These are phyloP conservation scores for Rhododendron henanense DNA, from an alignment of 148 eudicot species.

Conservation along the genomic window DNA sequence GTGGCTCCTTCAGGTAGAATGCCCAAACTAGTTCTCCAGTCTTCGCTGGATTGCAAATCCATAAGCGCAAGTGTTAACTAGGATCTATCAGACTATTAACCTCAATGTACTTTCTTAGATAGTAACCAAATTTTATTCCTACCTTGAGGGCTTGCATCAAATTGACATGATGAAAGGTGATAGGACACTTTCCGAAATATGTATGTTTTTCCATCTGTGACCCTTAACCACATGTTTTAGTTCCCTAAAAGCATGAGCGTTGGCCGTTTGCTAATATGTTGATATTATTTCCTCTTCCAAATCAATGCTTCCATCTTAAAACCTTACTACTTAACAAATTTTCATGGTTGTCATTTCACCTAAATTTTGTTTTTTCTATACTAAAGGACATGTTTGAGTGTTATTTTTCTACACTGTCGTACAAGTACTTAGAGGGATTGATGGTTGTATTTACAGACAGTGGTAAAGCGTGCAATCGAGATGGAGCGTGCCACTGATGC, in stretches of 20 bases:
- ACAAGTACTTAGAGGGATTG: background rate
- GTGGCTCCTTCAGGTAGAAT: background rate
- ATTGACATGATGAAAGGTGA: background rate
- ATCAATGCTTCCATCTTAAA: background rate
- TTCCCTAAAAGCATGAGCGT: background rate
- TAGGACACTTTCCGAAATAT: background rate
- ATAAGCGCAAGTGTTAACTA: background rate
- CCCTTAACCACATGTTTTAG: background rate
- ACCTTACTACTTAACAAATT: background rate
- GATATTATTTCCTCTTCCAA: background rate
- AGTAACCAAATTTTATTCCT: background rate
- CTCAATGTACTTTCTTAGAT: background rate
- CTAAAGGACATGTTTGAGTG: background rate
- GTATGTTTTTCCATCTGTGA: background rate
- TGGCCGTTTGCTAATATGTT: background rate
- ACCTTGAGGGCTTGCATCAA: background rate
- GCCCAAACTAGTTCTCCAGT: background rate
- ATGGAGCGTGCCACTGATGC: conserved; percentile 97
- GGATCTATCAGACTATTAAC: background rate
- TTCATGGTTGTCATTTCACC: background rate
- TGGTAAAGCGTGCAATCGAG: conserved; percentile 76
- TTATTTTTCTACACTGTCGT: background rate
- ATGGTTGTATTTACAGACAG: conserved; percentile 48
- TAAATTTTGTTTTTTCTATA: background rate
- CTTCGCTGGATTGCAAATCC: background rate